Percentiles rank a stretch among this genome's conserved stretches.
Evolutionary conservation across 2,329 filamentous ascomycete genomes (phyloP).

Genomic region (Beauveria scarabaeidicola): DNA sequence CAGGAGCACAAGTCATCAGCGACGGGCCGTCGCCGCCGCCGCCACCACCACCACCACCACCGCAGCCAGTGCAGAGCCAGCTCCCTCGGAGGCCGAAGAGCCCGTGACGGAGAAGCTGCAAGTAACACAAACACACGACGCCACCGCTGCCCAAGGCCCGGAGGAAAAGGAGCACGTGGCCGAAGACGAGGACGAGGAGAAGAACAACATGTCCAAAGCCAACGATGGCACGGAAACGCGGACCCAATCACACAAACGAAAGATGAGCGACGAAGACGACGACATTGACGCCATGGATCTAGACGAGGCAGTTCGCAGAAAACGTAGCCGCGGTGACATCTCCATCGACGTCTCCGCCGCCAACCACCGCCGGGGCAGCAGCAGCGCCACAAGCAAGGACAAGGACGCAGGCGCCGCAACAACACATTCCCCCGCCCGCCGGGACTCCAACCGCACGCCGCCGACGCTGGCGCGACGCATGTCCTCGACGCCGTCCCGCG

Average conservation of each 20-base stretch:
- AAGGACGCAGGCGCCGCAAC: conserved; percentile 10
- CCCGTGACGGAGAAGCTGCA: not conserved
- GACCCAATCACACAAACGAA: conserved; percentile 23
- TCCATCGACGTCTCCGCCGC: conserved; percentile 11
- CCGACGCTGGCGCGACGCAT: conserved; percentile 36
- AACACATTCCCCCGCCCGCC: conserved; percentile 11
- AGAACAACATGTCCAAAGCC: conserved; percentile 12
- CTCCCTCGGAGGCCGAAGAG: not conserved
- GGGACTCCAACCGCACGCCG: conserved; percentile 28
- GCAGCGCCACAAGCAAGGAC: conserved; percentile 12
- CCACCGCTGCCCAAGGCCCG: not conserved
- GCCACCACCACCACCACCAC: conserved; percentile 15
- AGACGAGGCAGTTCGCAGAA: conserved; percentile 30
- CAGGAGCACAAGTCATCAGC: conserved; percentile 36
- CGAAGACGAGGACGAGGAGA: not conserved
- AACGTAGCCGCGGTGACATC: conserved; percentile 36
- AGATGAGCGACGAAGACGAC: conserved; percentile 23
- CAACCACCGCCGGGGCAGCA: not conserved
- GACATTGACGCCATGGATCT: conserved; percentile 27
- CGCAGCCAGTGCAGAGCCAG: not conserved
- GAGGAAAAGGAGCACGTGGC: not conserved
- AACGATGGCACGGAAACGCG: conserved; percentile 14
- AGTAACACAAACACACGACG: conserved; percentile 17
- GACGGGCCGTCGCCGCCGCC: conserved; percentile 16
- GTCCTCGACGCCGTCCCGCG: conserved; percentile 45